These are phyloP conservation scores for Neopestalotiopsis rosae DNA, from an alignment of 2,329 filamentous ascomycete genomes.

Conservation along the genomic window DNA sequence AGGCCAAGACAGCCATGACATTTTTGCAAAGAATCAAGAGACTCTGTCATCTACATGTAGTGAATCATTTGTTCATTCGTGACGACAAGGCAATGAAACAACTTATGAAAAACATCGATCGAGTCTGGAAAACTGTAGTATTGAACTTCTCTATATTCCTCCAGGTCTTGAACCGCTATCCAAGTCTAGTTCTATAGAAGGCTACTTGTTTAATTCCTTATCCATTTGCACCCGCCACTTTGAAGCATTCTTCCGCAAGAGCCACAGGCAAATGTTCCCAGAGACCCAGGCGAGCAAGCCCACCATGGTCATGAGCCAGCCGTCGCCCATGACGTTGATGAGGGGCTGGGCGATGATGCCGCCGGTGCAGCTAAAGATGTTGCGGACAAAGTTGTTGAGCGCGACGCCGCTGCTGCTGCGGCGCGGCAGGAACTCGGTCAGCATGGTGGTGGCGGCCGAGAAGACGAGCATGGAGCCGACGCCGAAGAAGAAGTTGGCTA, in stretches of 20 bases:
- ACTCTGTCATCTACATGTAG: not conserved
- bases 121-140: too few species aligned
- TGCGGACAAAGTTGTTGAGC: slow-evolving; percentile 81
- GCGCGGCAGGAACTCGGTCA: slow-evolving; percentile 82
- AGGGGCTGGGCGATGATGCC: slow-evolving; percentile 73
- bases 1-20: not conserved
- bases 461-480: slow-evolving; percentile 81
- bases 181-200: not conserved
- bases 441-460: slow-evolving; percentile 76
- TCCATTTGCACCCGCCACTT: slow-evolving; percentile 72
- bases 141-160: too few species aligned
- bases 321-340: slow-evolving; percentile 73
- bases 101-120: too few species aligned
- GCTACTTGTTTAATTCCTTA: slow-evolving; percentile 21
- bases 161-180: not conserved
- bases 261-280: slow-evolving; percentile 62
- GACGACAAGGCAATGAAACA: not conserved
- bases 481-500: slow-evolving; percentile 77
- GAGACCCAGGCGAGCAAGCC: slow-evolving; percentile 60
- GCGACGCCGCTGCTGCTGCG: slow-evolving; percentile 76
- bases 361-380: slow-evolving; percentile 77
- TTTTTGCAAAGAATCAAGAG: not conserved
- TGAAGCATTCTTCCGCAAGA: slow-evolving; percentile 64
- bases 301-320: slow-evolving; percentile 73
- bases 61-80: not conserved